Evolutionary conservation across 2,329 filamentous ascomycete species (phyloP).

Genomic region (Aspergillus ibericus): DNA sequence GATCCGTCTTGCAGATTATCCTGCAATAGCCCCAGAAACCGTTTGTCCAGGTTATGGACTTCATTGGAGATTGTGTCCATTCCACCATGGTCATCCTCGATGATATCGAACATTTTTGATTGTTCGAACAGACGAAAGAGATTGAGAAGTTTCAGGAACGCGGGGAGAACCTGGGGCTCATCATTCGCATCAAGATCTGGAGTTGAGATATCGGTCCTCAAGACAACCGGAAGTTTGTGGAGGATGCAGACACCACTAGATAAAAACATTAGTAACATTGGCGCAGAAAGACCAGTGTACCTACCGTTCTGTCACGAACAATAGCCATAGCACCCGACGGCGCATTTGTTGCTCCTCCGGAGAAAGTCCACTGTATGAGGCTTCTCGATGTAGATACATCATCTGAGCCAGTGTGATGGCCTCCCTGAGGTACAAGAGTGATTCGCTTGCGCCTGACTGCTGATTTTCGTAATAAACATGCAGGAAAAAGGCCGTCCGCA

Average conservation of each 20-base stretch:
- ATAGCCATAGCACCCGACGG: conserved; percentile 49
- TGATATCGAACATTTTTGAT: conserved; percentile 50
- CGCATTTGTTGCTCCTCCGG: conserved; percentile 47
- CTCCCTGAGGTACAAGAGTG: conserved; percentile 52
- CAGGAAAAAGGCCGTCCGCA: conserved; percentile 53
- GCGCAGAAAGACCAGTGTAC: neutral
- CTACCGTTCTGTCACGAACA: conserved; percentile 50
- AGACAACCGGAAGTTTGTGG: conserved; percentile 50
- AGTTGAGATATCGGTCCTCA: conserved; percentile 44
- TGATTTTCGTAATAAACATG: conserved; percentile 56
- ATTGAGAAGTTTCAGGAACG: conserved; percentile 52
- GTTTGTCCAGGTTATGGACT: conserved; percentile 34
- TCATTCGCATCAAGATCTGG: conserved; percentile 42
- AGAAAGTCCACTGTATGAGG: conserved; percentile 40
- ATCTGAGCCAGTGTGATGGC: conserved; percentile 56
- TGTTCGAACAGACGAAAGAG: conserved; percentile 55
- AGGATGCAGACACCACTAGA: conserved; percentile 51
- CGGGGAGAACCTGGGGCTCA: conserved; percentile 48
- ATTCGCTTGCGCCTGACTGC: conserved; percentile 47
- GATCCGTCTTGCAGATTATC: conserved; percentile 45
- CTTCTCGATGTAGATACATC: conserved; percentile 49
- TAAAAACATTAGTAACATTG: neutral
- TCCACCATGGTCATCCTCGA: conserved; percentile 33
- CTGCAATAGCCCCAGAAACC: conserved; percentile 35
- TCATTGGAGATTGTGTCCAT: neutral